phyloP scores from a whole-genome alignment of 1,284 basidiomycete genomes.

The Erythrobasidium hasegawianum region DNA sequence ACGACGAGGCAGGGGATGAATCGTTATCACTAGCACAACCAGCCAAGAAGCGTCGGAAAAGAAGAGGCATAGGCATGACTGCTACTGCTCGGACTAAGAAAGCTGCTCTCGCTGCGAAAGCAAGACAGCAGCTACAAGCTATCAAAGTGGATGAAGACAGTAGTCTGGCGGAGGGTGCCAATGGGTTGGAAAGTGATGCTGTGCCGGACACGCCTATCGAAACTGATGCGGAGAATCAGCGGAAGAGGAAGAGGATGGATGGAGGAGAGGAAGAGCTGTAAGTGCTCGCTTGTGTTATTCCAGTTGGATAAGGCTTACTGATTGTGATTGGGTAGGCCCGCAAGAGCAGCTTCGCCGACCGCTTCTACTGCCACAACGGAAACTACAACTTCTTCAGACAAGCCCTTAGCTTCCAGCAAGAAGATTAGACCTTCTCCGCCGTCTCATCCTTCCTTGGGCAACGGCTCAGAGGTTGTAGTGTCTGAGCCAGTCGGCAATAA shows the following conservation, averaged over 20 bases:
- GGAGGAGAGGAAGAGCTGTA: not conserved
- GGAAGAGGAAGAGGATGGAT: constrained; percentile 2
- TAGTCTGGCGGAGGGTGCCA: not conserved
- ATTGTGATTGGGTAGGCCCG: not conserved
- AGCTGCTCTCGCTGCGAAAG: not conserved
- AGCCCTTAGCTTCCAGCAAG: constrained; percentile 13
- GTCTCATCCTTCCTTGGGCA: not conserved
- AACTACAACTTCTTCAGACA: constrained; percentile 9
- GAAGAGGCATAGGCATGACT: constrained; percentile 17
- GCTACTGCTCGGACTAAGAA: not conserved
- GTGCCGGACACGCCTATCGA: constrained; percentile 2
- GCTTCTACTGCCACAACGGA: constrained; percentile 5
- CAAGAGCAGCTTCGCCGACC: not conserved
- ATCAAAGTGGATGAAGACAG: constrained; percentile 6
- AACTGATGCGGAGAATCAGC: constrained; percentile 9
- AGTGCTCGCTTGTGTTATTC: too few relatives aligned
- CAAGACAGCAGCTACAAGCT: constrained; percentile 4
- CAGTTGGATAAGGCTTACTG: too few relatives aligned
- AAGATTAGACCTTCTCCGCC: constrained; percentile 13
- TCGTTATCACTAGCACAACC: not conserved
- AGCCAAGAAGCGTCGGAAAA: constrained; percentile 1
- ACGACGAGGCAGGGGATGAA: constrained; percentile 6
- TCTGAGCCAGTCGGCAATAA: not conserved
- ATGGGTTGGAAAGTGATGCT: not conserved
- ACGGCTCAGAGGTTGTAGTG: not conserved